Conservation (phyloP, 2,329 filamentous ascomycete species). For the Podosphaera xanthii region DNA sequence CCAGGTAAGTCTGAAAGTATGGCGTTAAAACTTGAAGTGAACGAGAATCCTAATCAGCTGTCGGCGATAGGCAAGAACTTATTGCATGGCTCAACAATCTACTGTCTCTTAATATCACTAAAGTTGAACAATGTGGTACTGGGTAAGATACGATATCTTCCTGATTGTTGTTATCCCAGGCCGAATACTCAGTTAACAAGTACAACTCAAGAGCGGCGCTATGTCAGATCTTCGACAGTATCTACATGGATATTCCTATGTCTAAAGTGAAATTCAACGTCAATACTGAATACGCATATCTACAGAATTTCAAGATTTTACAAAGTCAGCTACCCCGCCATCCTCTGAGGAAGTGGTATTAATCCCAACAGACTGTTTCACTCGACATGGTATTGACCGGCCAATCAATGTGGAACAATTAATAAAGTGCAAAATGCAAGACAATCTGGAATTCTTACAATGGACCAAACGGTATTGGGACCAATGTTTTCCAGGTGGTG, state of each 20-base stretch:
- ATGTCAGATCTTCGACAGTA: conserved; percentile 96
- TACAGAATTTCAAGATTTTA: conserved; percentile 95
- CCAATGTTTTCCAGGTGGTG: conserved; percentile 87
- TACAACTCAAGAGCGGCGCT: conserved; percentile 49
- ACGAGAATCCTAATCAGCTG: conserved; percentile 4
- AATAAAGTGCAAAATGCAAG: conserved; percentile 99
- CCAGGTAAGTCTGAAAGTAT: conserved; percentile 11
- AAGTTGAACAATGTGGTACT: conserved; percentile 97
- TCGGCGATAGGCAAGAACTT: conserved; percentile 59
- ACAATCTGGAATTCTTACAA: conserved; percentile 96
- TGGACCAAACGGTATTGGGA: conserved; percentile 97
- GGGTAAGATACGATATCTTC: conserved; percentile 38
- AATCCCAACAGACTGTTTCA: conserved; percentile 45
- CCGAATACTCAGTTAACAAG: background rate
- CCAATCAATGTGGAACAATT: conserved; percentile 72
- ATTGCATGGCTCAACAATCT: conserved; percentile 94
- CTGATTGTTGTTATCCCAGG: conserved; percentile 13
- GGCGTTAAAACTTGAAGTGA: conserved; percentile 3
- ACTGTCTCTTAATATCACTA: conserved; percentile 91
- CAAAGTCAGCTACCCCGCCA: conserved; percentile 39
- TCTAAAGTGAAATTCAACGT: conserved; percentile 93
- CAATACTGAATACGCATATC: conserved; percentile 88
- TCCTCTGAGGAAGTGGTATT: conserved; percentile 1
- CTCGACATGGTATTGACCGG: conserved; percentile 71
- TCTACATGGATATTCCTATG: conserved; percentile 93